Base-by-base conservation (phyloP, 768 basidiomycete species). In the Strobilomyces confusus region DNA sequence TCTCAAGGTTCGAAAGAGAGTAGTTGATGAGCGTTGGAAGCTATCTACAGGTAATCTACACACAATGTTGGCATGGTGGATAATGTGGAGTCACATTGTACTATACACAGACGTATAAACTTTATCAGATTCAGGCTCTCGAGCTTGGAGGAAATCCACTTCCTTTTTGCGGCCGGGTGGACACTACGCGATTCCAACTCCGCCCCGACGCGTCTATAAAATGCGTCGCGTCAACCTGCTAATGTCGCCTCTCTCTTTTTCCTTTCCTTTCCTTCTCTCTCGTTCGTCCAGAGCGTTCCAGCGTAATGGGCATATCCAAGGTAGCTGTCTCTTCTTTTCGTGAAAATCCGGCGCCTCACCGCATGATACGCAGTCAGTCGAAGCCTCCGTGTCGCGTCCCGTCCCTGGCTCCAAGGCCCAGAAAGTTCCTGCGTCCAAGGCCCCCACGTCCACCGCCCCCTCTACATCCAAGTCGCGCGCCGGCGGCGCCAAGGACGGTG, bases 381-480 rank as follows among this genome's bases (percentile, higher is more conserved):
- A 44, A 32, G 19, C 29, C 22, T 15, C 41, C 2, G 15, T 30
- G 8, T 13, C 38, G 2, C 26, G 15, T 1, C 37, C 20, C 25
- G 48, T 49, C 32, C 74, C 78, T 42, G 63, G 66, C 37, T 70
- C 68, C 45, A 71, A 66, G 20, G 63, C 63, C 2, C 43, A 59
- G 37, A 71, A 70, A 55, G 60, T 64, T 6, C 69, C 67, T 14
- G 63, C 66, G 44, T 80, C 80, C 65, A 82, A 82, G 67, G 80
- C 67, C 42, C 80, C 82, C 53, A 75, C 66, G 22, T 73, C 75
- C 47, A 69, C 75, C 54, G 70, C 73, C 11, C 68, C 73, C 20
- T 32, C 44, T 5, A 14, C 30, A 2, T 4, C 44, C 44, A 44
- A 32, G 19, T 20, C 44, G 2, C 44, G 29, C 4, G 44, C 29